These are phyloP conservation scores for Hypoxylon sp. DNA, from an alignment of 2,329 filamentous ascomycete species.

Conservation along the genomic window DNA sequence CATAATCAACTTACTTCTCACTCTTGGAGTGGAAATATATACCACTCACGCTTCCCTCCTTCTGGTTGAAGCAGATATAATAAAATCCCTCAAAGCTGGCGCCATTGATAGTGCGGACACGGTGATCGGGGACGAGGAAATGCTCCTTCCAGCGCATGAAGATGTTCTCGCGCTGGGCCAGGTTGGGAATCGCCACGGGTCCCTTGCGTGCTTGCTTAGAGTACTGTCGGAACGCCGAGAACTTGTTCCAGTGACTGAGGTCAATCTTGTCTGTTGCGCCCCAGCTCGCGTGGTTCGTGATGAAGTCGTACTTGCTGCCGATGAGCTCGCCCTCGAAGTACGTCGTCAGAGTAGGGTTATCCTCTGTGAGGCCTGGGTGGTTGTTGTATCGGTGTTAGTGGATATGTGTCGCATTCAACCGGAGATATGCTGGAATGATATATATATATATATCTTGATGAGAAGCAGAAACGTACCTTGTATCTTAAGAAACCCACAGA, in stretches of 20 bases:
- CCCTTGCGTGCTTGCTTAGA: constrained; percentile 66
- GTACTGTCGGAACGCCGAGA: constrained; percentile 84
- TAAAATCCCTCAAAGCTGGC: constrained; percentile 99
- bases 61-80: constrained; percentile 98
- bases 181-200: constrained; percentile 49
- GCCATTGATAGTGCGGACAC: constrained; percentile 87
- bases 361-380: constrained; percentile 81
- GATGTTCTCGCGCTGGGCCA: constrained; percentile 71
- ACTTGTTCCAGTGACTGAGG: constrained; percentile 90
- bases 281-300: constrained; percentile 89
- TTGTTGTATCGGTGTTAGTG: constrained; percentile 2
- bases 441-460: too few relatives aligned
- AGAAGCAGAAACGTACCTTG: constrained; percentile 78
- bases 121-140: constrained; percentile 94
- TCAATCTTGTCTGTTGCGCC: constrained; percentile 92
- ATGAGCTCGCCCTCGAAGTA: constrained; percentile 99
- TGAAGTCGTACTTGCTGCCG: constrained; percentile 92
- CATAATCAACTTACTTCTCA: constrained; percentile 91
- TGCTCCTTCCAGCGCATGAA: constrained; percentile 99
- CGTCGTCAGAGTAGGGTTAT: constrained; percentile 96
- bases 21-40: constrained; percentile 99
- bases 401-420: too few relatives aligned
- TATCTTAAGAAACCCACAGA: constrained; percentile 94
- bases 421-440: too few relatives aligned
- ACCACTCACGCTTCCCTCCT: constrained; percentile 83